Evolutionary conservation across 345 rosid species (phyloP).

Genomic region (Clarkia xantiana): DNA sequence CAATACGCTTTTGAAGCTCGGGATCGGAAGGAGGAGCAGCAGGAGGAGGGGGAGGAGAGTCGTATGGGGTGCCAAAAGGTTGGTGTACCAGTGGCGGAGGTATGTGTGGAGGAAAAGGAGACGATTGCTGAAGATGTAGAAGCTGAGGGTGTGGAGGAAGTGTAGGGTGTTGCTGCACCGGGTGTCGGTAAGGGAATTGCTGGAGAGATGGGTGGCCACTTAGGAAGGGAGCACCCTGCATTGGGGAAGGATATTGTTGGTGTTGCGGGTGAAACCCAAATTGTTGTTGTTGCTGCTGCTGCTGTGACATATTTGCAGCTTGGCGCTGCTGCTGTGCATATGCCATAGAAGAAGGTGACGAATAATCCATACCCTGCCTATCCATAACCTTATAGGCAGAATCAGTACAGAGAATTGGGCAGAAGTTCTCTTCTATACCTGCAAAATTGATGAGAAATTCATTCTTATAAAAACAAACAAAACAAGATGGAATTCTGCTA

Average conservation of each 20-base stretch:
- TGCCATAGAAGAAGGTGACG: slow-evolving; percentile 41
- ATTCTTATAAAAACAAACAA: too few relatives aligned
- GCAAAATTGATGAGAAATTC: too few relatives aligned
- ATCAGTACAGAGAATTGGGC: too few relatives aligned
- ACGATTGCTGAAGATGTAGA: slow-evolving; percentile 48
- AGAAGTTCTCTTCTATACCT: too few relatives aligned
- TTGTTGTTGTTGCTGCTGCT: slow-evolving; percentile 22
- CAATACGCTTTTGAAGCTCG: slow-evolving; percentile 91
- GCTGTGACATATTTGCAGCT: slow-evolving; percentile 44
- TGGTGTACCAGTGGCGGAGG: slow-evolving; percentile 55
- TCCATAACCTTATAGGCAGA: neutral
- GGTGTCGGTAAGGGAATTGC: slow-evolving; percentile 75
- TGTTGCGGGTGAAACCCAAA: slow-evolving; percentile 76
- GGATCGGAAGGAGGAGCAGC: slow-evolving; percentile 78
- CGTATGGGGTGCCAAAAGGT: slow-evolving; percentile 49
- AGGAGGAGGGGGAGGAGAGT: slow-evolving; percentile 58
- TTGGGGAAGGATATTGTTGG: slow-evolving; percentile 49
- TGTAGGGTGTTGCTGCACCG: slow-evolving; percentile 56
- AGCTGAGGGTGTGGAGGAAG: slow-evolving; percentile 52
- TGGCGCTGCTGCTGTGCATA: slow-evolving; percentile 66
- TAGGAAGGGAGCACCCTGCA: slow-evolving; percentile 41
- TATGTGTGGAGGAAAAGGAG: slow-evolving; percentile 48
- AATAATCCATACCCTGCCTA: slow-evolving; percentile 3
- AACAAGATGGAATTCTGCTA: too few relatives aligned
- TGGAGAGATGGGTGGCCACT: slow-evolving; percentile 71